phyloP scores from a whole-genome alignment of 2,329 filamentous ascomycete species.

The Teratosphaeria pseudoeucalypti region DNA sequence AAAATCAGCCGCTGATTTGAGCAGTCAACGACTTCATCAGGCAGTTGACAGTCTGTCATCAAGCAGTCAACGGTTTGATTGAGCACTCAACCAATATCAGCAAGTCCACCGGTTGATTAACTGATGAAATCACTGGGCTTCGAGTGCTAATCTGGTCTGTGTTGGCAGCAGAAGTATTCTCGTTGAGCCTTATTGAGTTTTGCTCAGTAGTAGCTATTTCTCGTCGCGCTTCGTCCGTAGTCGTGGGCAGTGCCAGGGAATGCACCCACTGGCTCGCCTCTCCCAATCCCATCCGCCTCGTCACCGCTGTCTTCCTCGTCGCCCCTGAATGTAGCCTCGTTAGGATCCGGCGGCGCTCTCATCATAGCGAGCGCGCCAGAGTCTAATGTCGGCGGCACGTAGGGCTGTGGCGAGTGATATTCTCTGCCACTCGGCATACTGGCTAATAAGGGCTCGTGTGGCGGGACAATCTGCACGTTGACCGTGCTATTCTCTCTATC shows the following conservation, averaged over 20 bases:
- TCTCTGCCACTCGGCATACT: conserved; percentile 82
- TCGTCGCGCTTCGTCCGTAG: conserved; percentile 20
- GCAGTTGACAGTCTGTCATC: background rate
- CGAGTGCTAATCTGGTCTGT: background rate
- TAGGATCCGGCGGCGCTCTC: conserved; percentile 44
- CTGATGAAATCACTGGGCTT: background rate
- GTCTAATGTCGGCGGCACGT: conserved; percentile 54
- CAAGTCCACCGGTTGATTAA: too few relatives aligned
- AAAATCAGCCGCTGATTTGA: too few relatives aligned
- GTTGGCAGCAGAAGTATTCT: background rate
- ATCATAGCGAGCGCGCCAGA: conserved; percentile 49
- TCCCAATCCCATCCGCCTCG: conserved; percentile 24
- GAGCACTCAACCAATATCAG: too few relatives aligned
- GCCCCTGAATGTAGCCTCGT: conserved; percentile 33
- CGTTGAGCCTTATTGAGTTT: background rate
- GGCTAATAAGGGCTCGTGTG: conserved; percentile 59
- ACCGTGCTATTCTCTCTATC: conserved; percentile 89
- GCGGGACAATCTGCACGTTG: conserved; percentile 67
- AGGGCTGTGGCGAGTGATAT: conserved; percentile 64
- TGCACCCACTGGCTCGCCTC: conserved; percentile 33
- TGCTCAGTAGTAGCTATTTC: conserved; percentile 21
- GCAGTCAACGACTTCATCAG: too few relatives aligned
- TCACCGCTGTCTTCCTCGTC: conserved; percentile 37
- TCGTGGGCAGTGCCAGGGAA: conserved; percentile 38
- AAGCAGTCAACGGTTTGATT: background rate